Evolutionary conservation across 441 rosid genomes (phyloP).

Genomic region (Breynia disticha): DNA sequence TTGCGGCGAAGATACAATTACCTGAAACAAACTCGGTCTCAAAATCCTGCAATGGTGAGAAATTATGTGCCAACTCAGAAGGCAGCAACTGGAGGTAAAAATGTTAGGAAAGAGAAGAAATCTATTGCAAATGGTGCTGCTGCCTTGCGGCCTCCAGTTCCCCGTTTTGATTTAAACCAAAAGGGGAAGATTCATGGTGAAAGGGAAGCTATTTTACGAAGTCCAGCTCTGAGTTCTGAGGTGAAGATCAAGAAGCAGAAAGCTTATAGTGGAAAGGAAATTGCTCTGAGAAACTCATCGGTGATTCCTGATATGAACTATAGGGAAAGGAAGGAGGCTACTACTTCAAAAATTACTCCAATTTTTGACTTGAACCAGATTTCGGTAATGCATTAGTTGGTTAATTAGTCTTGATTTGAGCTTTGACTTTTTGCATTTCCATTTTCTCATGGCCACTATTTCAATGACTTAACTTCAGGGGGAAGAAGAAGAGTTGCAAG

Average conservation of each 20-base stretch:
- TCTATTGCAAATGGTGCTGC: constrained; percentile 17
- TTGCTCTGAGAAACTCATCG: constrained; percentile 13
- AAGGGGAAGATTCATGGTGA: constrained; percentile 27
- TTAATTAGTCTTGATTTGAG: background rate
- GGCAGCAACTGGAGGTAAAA: constrained; percentile 16
- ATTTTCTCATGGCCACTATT: constrained; percentile 9
- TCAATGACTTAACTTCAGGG: constrained; percentile 29
- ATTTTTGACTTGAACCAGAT: constrained; percentile 76
- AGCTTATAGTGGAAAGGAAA: constrained; percentile 27
- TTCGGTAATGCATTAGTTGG: constrained; percentile 41
- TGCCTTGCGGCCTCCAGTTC: constrained; percentile 9
- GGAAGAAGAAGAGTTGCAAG: constrained; percentile 66
- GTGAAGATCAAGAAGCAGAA: constrained; percentile 37
- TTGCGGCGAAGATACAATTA: constrained; percentile 47
- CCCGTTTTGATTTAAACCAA: constrained; percentile 26
- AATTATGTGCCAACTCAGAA: constrained; percentile 20
- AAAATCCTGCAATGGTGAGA: constrained; percentile 9
- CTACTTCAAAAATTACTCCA: constrained; percentile 18
- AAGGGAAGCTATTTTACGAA: constrained; percentile 21
- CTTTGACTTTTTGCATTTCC: background rate
- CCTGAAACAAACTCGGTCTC: constrained; percentile 39
- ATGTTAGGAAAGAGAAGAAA: constrained; percentile 24
- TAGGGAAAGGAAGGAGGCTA: constrained; percentile 49
- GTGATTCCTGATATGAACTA: constrained; percentile 40
- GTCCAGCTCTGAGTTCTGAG: constrained; percentile 17